These are phyloP conservation scores for Triticum aestivum DNA, from an alignment of 176 grass and related monocot species.

Conservation along the genomic window IWGSC_CS_RefSeq_v2.1 NC_057805.1:89263797-89264296, in stretches of 20 bases:
- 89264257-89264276: constrained; percentile 44
- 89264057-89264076: constrained; percentile 32
- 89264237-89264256: not conserved
- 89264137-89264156: constrained; percentile 23
- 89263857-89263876: not conserved
- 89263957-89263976: constrained; percentile 13
- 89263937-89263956: constrained; percentile 34
- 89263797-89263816: constrained; percentile 69
- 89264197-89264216: constrained; percentile 11
- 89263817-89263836: constrained; percentile 50
- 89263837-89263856: constrained; percentile 34
- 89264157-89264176: not conserved
- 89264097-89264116: constrained; percentile 1
- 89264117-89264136: constrained; percentile 28
- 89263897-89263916: not conserved
- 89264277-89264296: constrained; percentile 44
- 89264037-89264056: constrained; percentile 93
- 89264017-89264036: constrained; percentile 55
- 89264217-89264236: constrained; percentile 13
- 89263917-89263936: constrained; percentile 7
- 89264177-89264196: constrained; percentile 8
- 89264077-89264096: constrained; percentile 62
- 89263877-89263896: not conserved
- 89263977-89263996: constrained; percentile 74
- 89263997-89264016: constrained; percentile 86